Conservation (phyloP, 352 stramenopile genomes). For the Phytophthora palmivora region DNA sequence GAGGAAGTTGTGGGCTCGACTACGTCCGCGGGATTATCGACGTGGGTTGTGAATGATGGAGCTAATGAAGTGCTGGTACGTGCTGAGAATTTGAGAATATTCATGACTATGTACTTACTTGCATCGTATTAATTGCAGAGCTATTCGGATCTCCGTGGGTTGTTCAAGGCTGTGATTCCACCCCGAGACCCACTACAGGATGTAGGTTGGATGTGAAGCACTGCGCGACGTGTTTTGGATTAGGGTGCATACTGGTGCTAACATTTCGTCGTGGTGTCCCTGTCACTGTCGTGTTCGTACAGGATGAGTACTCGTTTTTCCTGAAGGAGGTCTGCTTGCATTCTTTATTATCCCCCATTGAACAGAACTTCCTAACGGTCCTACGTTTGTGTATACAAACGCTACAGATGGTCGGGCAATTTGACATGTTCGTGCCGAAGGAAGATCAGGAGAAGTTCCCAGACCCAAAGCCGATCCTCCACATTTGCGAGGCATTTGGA, state of each 20-base stretch:
- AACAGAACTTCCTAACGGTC: no score
- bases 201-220: conserved; percentile 34
- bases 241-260: background rate
- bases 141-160: conserved; percentile 62
- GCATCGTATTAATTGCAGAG: conserved; percentile 38
- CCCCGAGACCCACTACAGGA: conserved; percentile 54
- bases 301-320: conserved; percentile 77
- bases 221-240: no score
- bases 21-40: conserved; percentile 67
- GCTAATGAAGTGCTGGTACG: conserved; percentile 74
- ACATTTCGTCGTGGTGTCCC: background rate
- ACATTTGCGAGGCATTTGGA: conserved; percentile 59
- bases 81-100: background rate
- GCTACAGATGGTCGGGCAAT: conserved; percentile 68
- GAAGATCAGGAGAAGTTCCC: conserved; percentile 57
- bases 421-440: conserved; percentile 62
- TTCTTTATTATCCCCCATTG: no score
- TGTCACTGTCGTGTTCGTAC: background rate
- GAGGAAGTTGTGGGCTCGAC: conserved; percentile 36
- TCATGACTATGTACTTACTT: background rate
- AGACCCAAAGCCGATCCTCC: conserved; percentile 51
- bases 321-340: conserved; percentile 57
- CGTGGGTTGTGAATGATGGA: conserved; percentile 77
- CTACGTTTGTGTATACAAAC: background rate
- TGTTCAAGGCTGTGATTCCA: conserved; percentile 71